Conservation (phyloP, 805 yeast genomes). For the Zygoascus bituminiphila region DNA sequence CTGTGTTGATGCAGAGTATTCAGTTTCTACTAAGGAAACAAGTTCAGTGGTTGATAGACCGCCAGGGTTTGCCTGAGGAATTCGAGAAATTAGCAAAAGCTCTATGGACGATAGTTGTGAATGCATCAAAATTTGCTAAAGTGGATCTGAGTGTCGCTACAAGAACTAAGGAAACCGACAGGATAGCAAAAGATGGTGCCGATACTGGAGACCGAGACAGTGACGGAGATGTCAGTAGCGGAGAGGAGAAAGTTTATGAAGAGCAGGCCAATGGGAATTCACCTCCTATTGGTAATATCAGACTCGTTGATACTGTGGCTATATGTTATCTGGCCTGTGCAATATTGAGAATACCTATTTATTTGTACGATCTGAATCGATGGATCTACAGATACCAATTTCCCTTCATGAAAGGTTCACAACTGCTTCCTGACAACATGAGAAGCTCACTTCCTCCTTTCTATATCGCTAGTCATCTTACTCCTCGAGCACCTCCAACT, state of each 20-base stretch:
- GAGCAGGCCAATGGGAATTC: neutral
- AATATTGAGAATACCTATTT: conserved; percentile 19
- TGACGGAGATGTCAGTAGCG: neutral
- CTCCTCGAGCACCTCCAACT: conserved; percentile 11
- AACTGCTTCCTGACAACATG: conserved; percentile 14
- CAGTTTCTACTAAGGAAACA: conserved; percentile 48
- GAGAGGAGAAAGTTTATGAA: neutral
- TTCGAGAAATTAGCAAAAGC: conserved; percentile 18
- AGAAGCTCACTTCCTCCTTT: conserved; percentile 5
- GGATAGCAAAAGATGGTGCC: neutral
- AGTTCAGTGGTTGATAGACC: conserved; percentile 32
- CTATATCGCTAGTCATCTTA: conserved; percentile 3
- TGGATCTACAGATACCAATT: conserved; percentile 26
- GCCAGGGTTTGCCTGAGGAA: conserved; percentile 20
- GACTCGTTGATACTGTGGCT: conserved; percentile 23
- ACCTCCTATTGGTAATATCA: neutral
- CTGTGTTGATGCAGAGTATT: conserved; percentile 37
- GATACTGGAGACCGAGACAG: neutral
- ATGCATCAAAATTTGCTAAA: conserved; percentile 18
- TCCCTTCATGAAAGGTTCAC: conserved; percentile 20
- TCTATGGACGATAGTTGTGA: conserved; percentile 17
- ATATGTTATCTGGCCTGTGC: conserved; percentile 22
- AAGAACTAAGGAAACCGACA: neutral
- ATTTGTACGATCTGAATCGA: conserved; percentile 21
- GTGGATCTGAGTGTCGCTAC: neutral